Evolutionary conservation across 2,329 filamentous ascomycete genomes (phyloP).

Genomic region (Aspergillus felis): DNA sequence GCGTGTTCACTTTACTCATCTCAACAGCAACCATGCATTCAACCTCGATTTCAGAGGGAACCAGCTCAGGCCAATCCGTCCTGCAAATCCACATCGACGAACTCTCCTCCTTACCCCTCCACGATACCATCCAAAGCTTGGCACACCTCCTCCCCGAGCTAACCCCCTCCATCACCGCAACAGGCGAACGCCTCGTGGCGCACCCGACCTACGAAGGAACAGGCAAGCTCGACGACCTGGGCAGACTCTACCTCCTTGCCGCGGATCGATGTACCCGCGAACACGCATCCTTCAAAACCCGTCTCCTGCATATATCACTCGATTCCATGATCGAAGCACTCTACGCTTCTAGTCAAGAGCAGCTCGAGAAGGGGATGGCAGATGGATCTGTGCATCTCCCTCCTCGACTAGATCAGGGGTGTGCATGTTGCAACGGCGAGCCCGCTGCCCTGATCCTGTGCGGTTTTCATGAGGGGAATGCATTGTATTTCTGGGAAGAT

Average conservation of each 20-base stretch:
- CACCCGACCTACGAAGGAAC: conserved; percentile 11
- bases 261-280: conserved; percentile 10
- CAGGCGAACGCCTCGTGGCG: conserved; percentile 8
- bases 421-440: conserved; percentile 18
- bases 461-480: conserved; percentile 9
- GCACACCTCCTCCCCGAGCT: conserved; percentile 10
- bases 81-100: conserved; percentile 7
- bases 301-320: conserved; percentile 11
- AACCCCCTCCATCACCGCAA: conserved; percentile 9
- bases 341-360: conserved; percentile 6
- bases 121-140: conserved; percentile 10
- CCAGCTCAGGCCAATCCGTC: not conserved
- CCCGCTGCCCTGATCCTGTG: conserved; percentile 13
- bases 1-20: not conserved
- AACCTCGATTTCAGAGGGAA: not conserved
- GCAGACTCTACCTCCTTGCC: conserved; percentile 8
- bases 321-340: conserved; percentile 12
- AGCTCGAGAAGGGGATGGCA: not conserved
- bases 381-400: conserved; percentile 9
- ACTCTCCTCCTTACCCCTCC: conserved; percentile 8
- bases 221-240: conserved; percentile 15
- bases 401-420: not conserved
- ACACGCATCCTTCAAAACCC: conserved; percentile 14
- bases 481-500: conserved; percentile 12
- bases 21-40: not conserved